phyloP scores from a whole-genome alignment of 2,329 filamentous ascomycete genomes.

The Lithohypha guttulata region DNA sequence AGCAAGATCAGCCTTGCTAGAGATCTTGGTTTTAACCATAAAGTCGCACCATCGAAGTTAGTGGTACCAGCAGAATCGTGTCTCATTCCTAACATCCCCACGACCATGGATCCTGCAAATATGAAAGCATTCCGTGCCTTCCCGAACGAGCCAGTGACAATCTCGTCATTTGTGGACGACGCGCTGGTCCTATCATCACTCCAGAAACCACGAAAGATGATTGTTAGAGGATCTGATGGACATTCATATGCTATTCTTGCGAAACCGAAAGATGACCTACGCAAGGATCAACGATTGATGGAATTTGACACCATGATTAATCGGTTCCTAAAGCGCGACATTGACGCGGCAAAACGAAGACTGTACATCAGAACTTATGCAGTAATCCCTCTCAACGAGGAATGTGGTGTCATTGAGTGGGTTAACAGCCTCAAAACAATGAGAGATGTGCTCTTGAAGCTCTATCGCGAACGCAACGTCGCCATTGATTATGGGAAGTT shows the following conservation, averaged over 20 bases:
- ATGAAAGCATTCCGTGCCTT: constrained; percentile 72
- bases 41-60: constrained; percentile 66
- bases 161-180: constrained; percentile 69
- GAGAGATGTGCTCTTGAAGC: constrained; percentile 73
- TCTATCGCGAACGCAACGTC: constrained; percentile 67
- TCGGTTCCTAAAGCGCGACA: constrained; percentile 78
- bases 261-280: constrained; percentile 95
- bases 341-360: constrained; percentile 78
- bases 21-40: constrained; percentile 75
- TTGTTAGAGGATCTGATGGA: constrained; percentile 78
- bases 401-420: constrained; percentile 97
- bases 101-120: constrained; percentile 56
- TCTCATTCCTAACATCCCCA: constrained; percentile 69
- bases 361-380: constrained; percentile 96
- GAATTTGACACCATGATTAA: constrained; percentile 99
- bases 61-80: constrained; percentile 84
- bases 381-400: constrained; percentile 92
- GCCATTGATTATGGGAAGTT: constrained; percentile 54
- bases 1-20: constrained; percentile 63
- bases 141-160: constrained; percentile 72
- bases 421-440: constrained; percentile 91
- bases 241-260: constrained; percentile 80
- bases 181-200: constrained; percentile 84
- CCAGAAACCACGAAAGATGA: constrained; percentile 83
- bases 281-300: constrained; percentile 96